These are phyloP conservation scores for Pseudocercospora ulei DNA, from an alignment of 2,329 filamentous ascomycete species.

Conservation along the genomic window DNA sequence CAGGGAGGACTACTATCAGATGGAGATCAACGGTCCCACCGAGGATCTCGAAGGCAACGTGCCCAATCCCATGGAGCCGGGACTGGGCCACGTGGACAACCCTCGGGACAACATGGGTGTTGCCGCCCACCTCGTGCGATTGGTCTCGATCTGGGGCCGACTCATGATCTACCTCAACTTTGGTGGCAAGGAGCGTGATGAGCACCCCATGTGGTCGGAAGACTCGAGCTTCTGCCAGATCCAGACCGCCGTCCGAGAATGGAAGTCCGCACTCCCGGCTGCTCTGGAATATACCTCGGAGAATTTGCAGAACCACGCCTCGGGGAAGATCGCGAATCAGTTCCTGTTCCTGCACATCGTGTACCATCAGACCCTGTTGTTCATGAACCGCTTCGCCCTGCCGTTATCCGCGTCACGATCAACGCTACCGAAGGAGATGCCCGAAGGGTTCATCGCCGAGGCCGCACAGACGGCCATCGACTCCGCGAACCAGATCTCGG, in stretches of 20 bases:
- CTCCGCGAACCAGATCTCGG: slow-evolving; percentile 78
- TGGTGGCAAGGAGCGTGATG: slow-evolving; percentile 71
- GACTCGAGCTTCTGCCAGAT: slow-evolving; percentile 68
- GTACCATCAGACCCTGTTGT: slow-evolving; percentile 79
- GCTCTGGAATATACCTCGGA: slow-evolving; percentile 65
- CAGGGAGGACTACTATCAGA: slow-evolving; percentile 77
- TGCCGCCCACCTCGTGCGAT: slow-evolving; percentile 76
- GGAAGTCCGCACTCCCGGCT: slow-evolving; percentile 59
- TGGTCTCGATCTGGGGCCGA: slow-evolving; percentile 79
- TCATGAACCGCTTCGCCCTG: slow-evolving; percentile 79
- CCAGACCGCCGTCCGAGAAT: slow-evolving; percentile 59
- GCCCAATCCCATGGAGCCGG: slow-evolving; percentile 51
- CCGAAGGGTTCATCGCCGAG: slow-evolving; percentile 66
- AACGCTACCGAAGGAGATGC: slow-evolving; percentile 53
- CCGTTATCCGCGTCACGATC: slow-evolving; percentile 55
- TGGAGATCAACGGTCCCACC: slow-evolving; percentile 81
- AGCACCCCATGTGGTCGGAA: slow-evolving; percentile 67
- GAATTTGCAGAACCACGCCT: slow-evolving; percentile 75
- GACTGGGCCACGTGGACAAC: slow-evolving; percentile 56
- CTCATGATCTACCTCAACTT: slow-evolving; percentile 85
- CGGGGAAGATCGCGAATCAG: slow-evolving; percentile 77
- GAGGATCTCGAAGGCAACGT: slow-evolving; percentile 68
- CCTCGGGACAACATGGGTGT: slow-evolving; percentile 84
- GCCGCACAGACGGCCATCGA: slow-evolving; percentile 67
- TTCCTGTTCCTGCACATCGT: slow-evolving; percentile 87